A percentile compares a stretch with the other conserved stretches of the same genome.
Evolutionary conservation across 1,284 basidiomycete species (phyloP).

Genomic region (Ustilago lituana): DNA sequence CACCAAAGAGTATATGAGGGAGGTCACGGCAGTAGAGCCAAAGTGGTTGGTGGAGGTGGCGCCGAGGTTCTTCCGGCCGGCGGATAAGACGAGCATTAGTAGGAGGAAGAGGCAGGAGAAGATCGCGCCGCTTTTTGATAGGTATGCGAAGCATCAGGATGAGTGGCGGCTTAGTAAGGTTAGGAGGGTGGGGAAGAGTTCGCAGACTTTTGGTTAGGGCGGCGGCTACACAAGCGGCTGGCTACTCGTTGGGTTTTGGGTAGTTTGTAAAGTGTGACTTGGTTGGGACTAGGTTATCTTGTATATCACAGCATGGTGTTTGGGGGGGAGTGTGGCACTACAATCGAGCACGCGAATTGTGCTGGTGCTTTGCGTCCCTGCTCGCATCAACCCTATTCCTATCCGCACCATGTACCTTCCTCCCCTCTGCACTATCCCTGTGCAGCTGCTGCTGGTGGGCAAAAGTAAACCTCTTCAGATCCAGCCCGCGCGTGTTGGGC

Average conservation of each 20-base stretch:
- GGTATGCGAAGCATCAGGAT: constrained; percentile 54
- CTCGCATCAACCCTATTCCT: constrained; percentile 20
- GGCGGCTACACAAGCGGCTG: no score
- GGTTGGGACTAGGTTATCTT: no score
- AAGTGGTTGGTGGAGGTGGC: constrained; percentile 99
- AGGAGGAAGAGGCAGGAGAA: constrained; percentile 97
- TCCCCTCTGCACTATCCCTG: background rate
- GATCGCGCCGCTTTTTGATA: constrained; percentile 83
- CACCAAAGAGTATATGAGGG: constrained; percentile 86
- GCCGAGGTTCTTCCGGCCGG: constrained; percentile 96
- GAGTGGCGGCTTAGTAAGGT: constrained; percentile 54
- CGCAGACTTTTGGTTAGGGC: constrained; percentile 49
- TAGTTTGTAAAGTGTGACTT: no score
- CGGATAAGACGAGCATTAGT: constrained; percentile 93
- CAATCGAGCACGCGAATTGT: constrained; percentile 15
- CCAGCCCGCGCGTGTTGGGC: constrained; percentile 11
- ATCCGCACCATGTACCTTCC: constrained; percentile 16
- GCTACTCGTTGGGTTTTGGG: no score
- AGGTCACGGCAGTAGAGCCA: constrained; percentile 94
- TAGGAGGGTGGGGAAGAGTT: constrained; percentile 42
- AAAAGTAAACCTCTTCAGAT: constrained; percentile 38
- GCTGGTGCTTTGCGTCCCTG: background rate
- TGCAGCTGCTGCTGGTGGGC: constrained; percentile 35
- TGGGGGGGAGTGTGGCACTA: background rate
- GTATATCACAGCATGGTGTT: no score